Conservation (phyloP, 2,329 filamentous ascomycete species). For the Sarocladium oryzae region DNA sequence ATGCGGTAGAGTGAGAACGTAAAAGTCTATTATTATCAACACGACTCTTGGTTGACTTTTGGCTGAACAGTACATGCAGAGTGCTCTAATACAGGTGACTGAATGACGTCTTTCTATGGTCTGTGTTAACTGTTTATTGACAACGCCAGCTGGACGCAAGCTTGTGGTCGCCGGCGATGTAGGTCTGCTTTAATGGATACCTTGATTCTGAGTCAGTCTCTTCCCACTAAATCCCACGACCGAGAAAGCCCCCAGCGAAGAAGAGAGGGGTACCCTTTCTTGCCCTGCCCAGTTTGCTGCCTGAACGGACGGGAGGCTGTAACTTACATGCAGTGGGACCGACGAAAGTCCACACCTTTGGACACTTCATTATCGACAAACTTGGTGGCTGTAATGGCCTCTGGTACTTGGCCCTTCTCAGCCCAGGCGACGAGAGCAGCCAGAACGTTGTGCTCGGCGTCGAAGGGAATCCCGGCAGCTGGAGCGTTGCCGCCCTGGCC, state of each 20-base stretch:
- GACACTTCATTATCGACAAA: not conserved
- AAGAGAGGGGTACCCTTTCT: not conserved
- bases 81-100: too few species aligned
- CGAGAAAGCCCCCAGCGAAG: not conserved
- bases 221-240: not conserved
- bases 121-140: too few species aligned
- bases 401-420: constrained; percentile 32
- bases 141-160: not conserved
- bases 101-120: too few species aligned
- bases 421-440: constrained; percentile 38
- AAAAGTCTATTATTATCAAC: too few species aligned
- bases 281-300: not conserved
- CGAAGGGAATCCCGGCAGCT: constrained; percentile 17
- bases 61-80: too few species aligned
- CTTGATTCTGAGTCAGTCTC: not conserved
- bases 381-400: not conserved
- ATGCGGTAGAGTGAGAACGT: too few species aligned
- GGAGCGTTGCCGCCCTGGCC: constrained; percentile 13
- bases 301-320: too few species aligned
- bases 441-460: constrained; percentile 29
- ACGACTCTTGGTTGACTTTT: too few species aligned
- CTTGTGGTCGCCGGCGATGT: constrained; percentile 3
- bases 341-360: not conserved
- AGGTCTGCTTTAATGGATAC: not conserved
- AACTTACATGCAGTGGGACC: constrained; percentile 1